Conservation (phyloP, 352 stramenopile genomes). For the Globisporangium solare region DNA sequence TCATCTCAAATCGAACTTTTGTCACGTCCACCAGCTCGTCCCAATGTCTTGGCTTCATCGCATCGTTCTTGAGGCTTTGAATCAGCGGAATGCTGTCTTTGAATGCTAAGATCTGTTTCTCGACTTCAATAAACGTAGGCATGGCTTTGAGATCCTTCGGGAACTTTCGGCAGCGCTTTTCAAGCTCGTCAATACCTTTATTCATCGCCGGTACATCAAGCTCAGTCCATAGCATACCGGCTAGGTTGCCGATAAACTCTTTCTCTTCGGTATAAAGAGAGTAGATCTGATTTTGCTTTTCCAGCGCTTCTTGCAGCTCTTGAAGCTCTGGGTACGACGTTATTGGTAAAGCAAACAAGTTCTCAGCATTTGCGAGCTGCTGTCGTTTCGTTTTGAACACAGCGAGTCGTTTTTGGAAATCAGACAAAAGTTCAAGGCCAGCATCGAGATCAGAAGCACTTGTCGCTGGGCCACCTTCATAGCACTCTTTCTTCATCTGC, state of each 20-base stretch:
- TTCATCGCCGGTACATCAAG: conserved; percentile 90
- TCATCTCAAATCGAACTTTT: conserved; percentile 90
- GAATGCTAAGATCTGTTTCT: conserved; percentile 91
- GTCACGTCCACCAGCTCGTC: conserved; percentile 89
- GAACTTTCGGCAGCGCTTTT: conserved; percentile 90
- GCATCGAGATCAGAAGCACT: conserved; percentile 84
- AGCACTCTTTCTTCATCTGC: conserved; percentile 84
- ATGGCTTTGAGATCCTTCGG: conserved; percentile 89
- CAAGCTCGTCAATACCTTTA: conserved; percentile 90
- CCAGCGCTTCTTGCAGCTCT: conserved; percentile 78
- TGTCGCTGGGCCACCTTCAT: conserved; percentile 79
- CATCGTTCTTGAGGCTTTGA: conserved; percentile 92
- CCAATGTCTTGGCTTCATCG: conserved; percentile 91
- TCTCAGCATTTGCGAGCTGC: conserved; percentile 93
- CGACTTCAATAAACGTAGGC: conserved; percentile 89
- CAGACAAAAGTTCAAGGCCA: conserved; percentile 82
- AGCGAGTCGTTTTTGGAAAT: conserved; percentile 80
- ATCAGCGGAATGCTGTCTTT: conserved; percentile 93
- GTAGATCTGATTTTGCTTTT: conserved; percentile 90
- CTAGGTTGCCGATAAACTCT: conserved; percentile 88
- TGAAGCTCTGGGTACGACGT: conserved; percentile 90
- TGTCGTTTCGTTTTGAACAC: conserved; percentile 74
- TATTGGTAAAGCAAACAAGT: conserved; percentile 90
- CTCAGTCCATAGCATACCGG: conserved; percentile 91
- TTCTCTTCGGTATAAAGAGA: conserved; percentile 91